A percentile compares a stretch with the other conserved stretches of the same genome.
phyloP scores from a whole-genome alignment of 768 basidiomycete genomes.

The Kwoniella sp. region DNA sequence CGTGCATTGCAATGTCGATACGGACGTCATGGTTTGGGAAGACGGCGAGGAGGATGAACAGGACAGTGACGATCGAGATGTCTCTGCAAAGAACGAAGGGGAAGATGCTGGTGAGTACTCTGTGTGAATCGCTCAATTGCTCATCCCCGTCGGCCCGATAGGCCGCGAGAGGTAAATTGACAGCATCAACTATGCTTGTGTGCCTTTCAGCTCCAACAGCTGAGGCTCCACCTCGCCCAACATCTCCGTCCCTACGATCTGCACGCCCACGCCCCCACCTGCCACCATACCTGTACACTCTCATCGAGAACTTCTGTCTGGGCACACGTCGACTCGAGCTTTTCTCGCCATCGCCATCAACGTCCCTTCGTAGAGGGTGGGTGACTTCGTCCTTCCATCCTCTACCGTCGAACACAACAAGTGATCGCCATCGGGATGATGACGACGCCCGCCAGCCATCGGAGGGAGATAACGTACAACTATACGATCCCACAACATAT shows the following conservation, averaged over 20 bases:
- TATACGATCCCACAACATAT: slow-evolving; percentile 37
- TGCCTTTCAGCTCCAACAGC: no score
- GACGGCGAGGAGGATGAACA: slow-evolving; percentile 67
- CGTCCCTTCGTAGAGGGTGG: slow-evolving; percentile 80
- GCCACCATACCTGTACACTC: slow-evolving; percentile 92
- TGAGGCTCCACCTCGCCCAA: no score
- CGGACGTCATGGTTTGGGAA: slow-evolving; percentile 60
- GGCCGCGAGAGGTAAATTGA: no score
- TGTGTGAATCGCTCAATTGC: no score
- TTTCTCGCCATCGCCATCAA: slow-evolving; percentile 74
- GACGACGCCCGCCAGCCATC: slow-evolving; percentile 41
- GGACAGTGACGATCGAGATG: slow-evolving; percentile 56
- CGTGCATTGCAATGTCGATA: slow-evolving; percentile 96
- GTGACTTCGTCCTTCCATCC: slow-evolving; percentile 56
- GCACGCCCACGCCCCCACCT: slow-evolving; percentile 49
- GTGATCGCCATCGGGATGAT: no score
- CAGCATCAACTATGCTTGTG: no score
- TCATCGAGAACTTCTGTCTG: slow-evolving; percentile 97
- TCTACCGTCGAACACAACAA: no score
- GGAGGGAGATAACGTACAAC: slow-evolving; percentile 59
- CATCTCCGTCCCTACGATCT: no score
- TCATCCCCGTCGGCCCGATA: no score
- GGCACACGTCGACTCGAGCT: slow-evolving; percentile 88
- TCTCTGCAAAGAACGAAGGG: background rate
- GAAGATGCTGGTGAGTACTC: background rate